Evolutionary conservation across 2,329 filamentous ascomycete species (phyloP), one percentile per base, ranked within the genome.

Genomic region (Botryosphaeria dothidea): DNA sequence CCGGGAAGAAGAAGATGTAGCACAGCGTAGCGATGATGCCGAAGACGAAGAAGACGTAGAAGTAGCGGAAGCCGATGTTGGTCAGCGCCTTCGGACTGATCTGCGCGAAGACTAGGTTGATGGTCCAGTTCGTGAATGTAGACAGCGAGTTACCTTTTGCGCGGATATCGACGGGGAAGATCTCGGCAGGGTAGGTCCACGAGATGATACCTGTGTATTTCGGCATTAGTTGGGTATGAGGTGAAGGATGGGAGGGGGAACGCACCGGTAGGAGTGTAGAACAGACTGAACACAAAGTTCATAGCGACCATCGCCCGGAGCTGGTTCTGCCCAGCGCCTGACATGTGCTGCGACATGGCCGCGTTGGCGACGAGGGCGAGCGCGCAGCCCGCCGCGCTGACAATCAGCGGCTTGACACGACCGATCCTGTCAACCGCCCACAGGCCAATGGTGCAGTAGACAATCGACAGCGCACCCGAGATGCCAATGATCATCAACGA

Each of bases 241-340:
- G 8, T 80, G 78, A 66, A 80, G 78, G 43, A 81, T 72, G 65
- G 75, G 80, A 19, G 73, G 79, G 71, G 72, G 78, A 9, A 80
- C 1, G 80, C 77, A 7, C 83, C 77, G 3, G 83, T 89, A 65
- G 85, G 85, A 1, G 88, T 82, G 68, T 77, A 83, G 69, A 80
- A 82, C 38, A 82, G 68, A 0, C 76, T 78, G 45, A 48, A 48
- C 7, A 48, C 45, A 48, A 48, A 48, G 15, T 23, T 48, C 45
- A 48, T 48, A 7, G 80, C 78, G 3, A 83, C 79, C 67, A 79
- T 80, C 13, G 78, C 77, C 11, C 80, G 78, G 15, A 82, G 73
- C 4, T 78, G 76, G 58, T 77, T 71, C 23, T 65, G 67, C 34
- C 79, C 78, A 51, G 69, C 71, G 13, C 68, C 68, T 63, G 78